Base-by-base conservation (phyloP, 345 rosid genomes). In the Zanthoxylum bungeanum region DNA sequence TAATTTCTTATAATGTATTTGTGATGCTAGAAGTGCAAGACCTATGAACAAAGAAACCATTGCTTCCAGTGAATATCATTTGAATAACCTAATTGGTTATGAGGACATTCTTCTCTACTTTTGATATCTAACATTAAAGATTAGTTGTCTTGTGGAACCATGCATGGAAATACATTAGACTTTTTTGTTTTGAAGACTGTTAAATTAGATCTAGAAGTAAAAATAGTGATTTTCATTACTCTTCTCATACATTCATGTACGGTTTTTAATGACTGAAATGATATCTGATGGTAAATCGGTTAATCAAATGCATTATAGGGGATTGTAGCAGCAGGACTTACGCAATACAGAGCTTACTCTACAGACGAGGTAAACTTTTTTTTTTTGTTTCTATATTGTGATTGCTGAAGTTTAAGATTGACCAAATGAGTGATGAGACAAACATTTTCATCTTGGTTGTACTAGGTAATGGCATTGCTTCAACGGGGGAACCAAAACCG, bases 261-360 rank as follows among this genome's bases (percentile, higher is more conserved):
- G 62, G 66, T 40, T 47, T 72, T 22, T 47, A 25, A 37, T 49
- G 24, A 27, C 30, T 50, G 21, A 68, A 50, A 59, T 65, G 52
- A 27, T 46, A 57, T 49, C 36, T 66, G n/a, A 58, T 14, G 9
- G 22, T 59, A 58, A 44, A 64, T 39, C 59, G 72, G 44, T 58
- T 44, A 50, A 60, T 68, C 60, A 60, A 63, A 63, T 77, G 62
- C 50, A 11, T 58, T 56, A 47, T 80, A 93, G 98, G 97, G 98
- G 68, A 93, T 88, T 57, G 79, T 89, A 44, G 98, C 97, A 36
- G 96, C 98, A 53, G 98, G 98, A 60, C 89, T 93, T 68, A 93
- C 98, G 16, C 98, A 90, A 46, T 91, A 91, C 85, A 84, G 91
- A 85, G 97, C 97, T 84, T 93, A 89, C 64, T 93, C 98, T 72